Base-by-base conservation (phyloP, 2,329 filamentous ascomycete genomes). In the Aspergillus udagawae region DNA sequence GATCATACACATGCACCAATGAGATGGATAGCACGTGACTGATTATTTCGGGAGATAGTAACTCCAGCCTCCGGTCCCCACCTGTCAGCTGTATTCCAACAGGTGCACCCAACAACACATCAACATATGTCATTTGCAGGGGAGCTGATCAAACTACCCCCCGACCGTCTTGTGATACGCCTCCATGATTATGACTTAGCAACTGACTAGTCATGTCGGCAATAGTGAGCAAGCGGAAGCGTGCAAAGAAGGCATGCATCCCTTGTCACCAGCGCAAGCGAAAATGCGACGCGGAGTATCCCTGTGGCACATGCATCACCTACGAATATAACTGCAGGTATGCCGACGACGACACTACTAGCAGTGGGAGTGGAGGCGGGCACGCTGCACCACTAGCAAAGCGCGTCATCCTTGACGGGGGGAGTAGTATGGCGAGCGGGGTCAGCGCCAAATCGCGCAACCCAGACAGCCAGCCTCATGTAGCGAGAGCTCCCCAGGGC, bases 231-330 rank as follows among this genome's bases (percentile, higher is more conserved):
- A 69, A 68, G 56, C 68, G 69, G 49, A 70, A 68, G 60, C 69
- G 69, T 27, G 66, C 61, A 1, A 63, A 56, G 44, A 71, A 70
- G 42, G 67, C 69, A 59, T 71, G 69, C 51, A 65, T 67, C 17
- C 68, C 69, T 2, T 71, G 69, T 52, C 69, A 71, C 28, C 63
- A 70, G 64, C 68, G 68, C 50, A 71, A 71, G 60, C 67, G 68
- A n/a, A 71, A 70, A 67, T 71, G 69, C 52, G 67, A 71, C 51
- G 54, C 23, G 3, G 49, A n/a, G 35, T 66, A 68, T 61, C 69
- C 69, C n/a, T 71, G 69, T 55, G 55, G 57, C 51, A 69, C 57
- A 62, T 71, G 69, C 59, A 61, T 63, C 51, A 68, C 60, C 7
- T 71, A 70, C 49, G 59, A 29, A 50, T 71, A 71, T 29, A 55